A percentile compares a stretch with the other conserved stretches of the same genome.
Conservation (phyloP, 495 filamentous ascomycete species). For the Cercophora sp. region DNA sequence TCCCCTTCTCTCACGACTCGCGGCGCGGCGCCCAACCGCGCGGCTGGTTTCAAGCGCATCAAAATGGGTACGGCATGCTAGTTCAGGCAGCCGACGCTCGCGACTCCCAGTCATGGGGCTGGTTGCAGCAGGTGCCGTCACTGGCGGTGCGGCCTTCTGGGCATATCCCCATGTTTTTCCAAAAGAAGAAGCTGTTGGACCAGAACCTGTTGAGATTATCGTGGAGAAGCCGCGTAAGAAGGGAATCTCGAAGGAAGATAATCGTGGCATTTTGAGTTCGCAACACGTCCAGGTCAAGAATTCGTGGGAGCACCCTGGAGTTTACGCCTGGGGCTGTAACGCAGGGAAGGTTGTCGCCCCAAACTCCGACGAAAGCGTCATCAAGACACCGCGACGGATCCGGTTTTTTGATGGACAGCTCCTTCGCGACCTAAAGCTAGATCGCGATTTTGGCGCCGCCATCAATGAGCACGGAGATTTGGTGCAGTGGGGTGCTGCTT, state of each 20-base stretch:
- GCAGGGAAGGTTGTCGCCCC: constrained; percentile 79
- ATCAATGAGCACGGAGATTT: constrained; percentile 85
- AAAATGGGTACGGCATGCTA: constrained; percentile 32
- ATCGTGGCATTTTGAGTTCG: constrained; percentile 65
- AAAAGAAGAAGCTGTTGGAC: neutral
- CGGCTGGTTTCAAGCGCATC: constrained; percentile 3
- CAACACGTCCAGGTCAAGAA: constrained; percentile 82
- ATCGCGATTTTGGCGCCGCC: constrained; percentile 78
- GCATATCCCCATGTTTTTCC: constrained; percentile 11
- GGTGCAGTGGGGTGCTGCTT: constrained; percentile 85
- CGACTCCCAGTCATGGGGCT: constrained; percentile 19
- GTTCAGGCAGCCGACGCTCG: constrained; percentile 15
- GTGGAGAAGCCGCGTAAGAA: constrained; percentile 58
- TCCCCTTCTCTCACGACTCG: constrained; percentile 16
- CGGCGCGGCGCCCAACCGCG: constrained; percentile 14
- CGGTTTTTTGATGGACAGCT: constrained; percentile 80
- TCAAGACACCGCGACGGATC: constrained; percentile 79
- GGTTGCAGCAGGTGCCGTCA: constrained; percentile 20
- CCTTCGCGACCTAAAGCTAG: constrained; percentile 83
- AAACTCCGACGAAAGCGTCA: constrained; percentile 65
- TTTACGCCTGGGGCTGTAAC: constrained; percentile 93
- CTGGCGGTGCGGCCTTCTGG: constrained; percentile 29
- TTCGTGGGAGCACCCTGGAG: constrained; percentile 83
- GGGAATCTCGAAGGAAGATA: constrained; percentile 58
- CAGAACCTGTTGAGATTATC: constrained; percentile 43